Percentiles rank a stretch among this genome's conserved stretches.
Conservation (phyloP, 164 flowering plant species). For the Dillenia turbinata region DNA sequence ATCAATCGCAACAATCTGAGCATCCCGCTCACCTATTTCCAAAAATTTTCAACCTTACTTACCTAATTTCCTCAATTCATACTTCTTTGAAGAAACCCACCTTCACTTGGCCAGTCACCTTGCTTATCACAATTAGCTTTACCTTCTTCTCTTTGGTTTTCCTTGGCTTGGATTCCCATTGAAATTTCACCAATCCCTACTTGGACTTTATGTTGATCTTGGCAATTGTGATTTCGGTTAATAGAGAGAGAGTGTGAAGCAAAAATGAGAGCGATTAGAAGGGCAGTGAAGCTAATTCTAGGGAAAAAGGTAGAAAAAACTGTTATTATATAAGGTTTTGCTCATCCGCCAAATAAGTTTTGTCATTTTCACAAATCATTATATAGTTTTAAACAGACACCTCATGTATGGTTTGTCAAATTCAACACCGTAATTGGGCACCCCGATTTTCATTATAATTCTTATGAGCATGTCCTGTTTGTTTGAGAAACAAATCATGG, state of each 20-base stretch:
- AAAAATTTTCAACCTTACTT: conserved; percentile 6
- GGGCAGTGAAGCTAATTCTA: conserved; percentile 13
- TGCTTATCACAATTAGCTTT: conserved; percentile 1
- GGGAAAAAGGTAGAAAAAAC: conserved; percentile 19
- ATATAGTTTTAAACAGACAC: too few species aligned
- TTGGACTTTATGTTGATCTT: conserved; percentile 10
- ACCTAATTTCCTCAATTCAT: conserved; percentile 5
- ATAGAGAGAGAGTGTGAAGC: conserved; percentile 12
- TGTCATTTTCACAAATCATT: too few species aligned
- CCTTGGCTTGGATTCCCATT: too few species aligned
- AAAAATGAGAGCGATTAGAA: conserved; percentile 15
- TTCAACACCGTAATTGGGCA: too few species aligned
- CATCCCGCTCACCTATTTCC: not conserved
- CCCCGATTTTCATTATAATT: too few species aligned
- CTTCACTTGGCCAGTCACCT: conserved; percentile 18
- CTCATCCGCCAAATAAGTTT: too few species aligned
- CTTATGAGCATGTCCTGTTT: too few species aligned
- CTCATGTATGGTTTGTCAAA: too few species aligned
- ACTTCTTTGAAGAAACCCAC: conserved; percentile 15
- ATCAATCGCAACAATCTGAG: not conserved
- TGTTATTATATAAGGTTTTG: too few species aligned
- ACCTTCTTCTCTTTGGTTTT: not conserved
- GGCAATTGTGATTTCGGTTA: conserved; percentile 12
- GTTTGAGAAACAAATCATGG: too few species aligned
- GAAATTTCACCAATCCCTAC: not conserved